These are phyloP conservation scores for Solanum ossicruentum DNA, from an alignment of 257 asterid species.

Conservation along the genomic window DNA sequence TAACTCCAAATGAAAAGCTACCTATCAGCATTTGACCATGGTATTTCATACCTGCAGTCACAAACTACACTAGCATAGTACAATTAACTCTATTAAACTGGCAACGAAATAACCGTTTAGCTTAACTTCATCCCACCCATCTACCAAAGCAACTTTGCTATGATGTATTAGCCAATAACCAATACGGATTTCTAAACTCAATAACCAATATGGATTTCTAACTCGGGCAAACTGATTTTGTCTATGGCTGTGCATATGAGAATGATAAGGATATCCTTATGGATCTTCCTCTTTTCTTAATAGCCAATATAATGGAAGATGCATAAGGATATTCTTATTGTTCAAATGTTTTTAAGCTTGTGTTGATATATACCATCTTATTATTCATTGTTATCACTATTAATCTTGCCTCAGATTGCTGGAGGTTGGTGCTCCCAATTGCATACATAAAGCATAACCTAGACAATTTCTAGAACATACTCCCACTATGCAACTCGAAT, in stretches of 20 bases:
- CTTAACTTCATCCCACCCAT: not conserved
- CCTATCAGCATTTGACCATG: not conserved
- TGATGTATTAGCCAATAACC: not conserved
- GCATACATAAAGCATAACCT: not conserved
- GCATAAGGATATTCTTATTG: not conserved
- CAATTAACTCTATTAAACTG: not conserved
- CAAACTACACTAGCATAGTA: not conserved
- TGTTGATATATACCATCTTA: not conserved
- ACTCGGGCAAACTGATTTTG: not conserved
- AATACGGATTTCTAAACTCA: not conserved
- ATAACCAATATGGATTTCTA: not conserved
- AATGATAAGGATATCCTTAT: not conserved
- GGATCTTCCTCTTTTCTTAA: not conserved
- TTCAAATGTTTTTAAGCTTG: not conserved
- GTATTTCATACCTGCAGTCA: not conserved
- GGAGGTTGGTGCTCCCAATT: not conserved
- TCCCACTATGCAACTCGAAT: not conserved
- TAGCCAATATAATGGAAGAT: not conserved
- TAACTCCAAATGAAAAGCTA: not conserved
- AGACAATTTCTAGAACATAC: not conserved
- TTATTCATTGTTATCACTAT: not conserved
- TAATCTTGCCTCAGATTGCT: not conserved
- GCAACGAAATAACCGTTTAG: not conserved
- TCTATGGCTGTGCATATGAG: not conserved
- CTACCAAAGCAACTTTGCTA: not conserved